These are phyloP conservation scores for Chytriomyces sp. DNA, from an alignment of 192 early-diverging fungal species.

Conservation along the genomic window DNA sequence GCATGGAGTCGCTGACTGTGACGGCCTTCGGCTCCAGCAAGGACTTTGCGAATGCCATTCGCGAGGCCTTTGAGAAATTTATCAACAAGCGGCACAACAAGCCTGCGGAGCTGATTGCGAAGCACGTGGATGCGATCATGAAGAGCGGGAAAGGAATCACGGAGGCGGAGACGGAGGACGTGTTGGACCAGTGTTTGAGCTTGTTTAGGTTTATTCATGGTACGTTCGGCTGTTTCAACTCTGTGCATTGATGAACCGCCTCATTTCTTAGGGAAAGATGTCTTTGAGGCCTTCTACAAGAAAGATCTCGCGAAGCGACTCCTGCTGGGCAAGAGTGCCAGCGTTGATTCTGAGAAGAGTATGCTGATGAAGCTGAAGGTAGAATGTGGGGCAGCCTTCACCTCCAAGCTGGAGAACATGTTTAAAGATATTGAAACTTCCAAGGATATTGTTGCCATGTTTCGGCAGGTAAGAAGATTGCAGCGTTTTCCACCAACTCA, in stretches of 20 bases:
- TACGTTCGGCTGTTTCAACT: not conserved
- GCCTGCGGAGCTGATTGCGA: slow-evolving; percentile 89
- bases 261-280: slow-evolving; percentile 78
- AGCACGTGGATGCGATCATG: slow-evolving; percentile 89
- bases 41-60: slow-evolving; percentile 73
- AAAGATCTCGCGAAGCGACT: slow-evolving; percentile 88
- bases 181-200: slow-evolving; percentile 81
- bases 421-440: slow-evolving; percentile 92
- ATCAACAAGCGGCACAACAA: slow-evolving; percentile 80
- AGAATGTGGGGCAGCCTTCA: slow-evolving; percentile 93
- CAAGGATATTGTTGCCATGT: slow-evolving; percentile 64
- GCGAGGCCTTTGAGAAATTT: slow-evolving; percentile 80
- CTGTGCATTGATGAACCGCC: not conserved
- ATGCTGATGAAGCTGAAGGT: slow-evolving; percentile 81
- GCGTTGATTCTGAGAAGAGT: slow-evolving; percentile 83
- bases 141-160: slow-evolving; percentile 78
- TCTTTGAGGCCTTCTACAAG: slow-evolving; percentile 97
- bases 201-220: slow-evolving; percentile 84
- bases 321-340: slow-evolving; percentile 73
- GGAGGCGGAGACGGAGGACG: slow-evolving; percentile 49
- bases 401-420: slow-evolving; percentile 93
- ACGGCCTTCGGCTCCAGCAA: slow-evolving; percentile 67
- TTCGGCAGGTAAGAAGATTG: slow-evolving; percentile 35
- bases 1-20: slow-evolving; percentile 68
- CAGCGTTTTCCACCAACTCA: not conserved